phyloP scores from a whole-genome alignment of 2,329 filamentous ascomycete species.

The Colletotrichum tabaci region DNA sequence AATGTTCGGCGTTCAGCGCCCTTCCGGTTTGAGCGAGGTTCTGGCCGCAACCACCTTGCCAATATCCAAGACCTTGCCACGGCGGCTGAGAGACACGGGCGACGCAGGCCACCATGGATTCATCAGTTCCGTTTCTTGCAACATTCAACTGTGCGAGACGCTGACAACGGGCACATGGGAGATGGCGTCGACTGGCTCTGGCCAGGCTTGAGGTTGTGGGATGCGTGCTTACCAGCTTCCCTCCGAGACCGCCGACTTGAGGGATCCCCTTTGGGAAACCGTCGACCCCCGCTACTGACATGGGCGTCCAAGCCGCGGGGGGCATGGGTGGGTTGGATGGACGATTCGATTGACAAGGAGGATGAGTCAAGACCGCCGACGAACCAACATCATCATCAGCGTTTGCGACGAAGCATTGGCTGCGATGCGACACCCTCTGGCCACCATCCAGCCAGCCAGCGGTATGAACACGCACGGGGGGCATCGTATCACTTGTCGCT shows the following conservation, averaged over 20 bases:
- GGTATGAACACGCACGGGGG: not conserved
- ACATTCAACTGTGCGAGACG: not conserved
- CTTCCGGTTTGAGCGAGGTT: conserved; percentile 20
- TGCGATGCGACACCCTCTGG: conserved; percentile 6
- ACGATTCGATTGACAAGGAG: conserved; percentile 14
- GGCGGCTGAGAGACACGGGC: not conserved
- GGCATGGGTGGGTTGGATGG: conserved; percentile 25
- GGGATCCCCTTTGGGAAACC: conserved; percentile 23
- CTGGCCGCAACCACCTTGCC: conserved; percentile 5
- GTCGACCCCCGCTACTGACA: conserved; percentile 20
- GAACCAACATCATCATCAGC: conserved; percentile 28
- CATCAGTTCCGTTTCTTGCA: not conserved
- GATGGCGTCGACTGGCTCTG: conserved; percentile 8
- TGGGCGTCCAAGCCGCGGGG: conserved; percentile 31
- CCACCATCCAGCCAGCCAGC: not conserved
- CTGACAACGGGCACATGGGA: not conserved
- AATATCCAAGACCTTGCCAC: not conserved
- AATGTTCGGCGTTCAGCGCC: conserved; percentile 9
- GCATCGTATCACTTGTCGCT: conserved; percentile 7
- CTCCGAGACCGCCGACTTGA: conserved; percentile 33
- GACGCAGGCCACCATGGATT: not conserved
- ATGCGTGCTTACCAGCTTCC: conserved; percentile 14
- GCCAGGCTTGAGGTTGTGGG: conserved; percentile 25
- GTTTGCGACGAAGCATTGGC: conserved; percentile 23
- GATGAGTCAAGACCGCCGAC: conserved; percentile 29